Evolutionary conservation across 2,329 filamentous ascomycete genomes (phyloP).

Genomic region (Xylariaceae sp.): DNA sequence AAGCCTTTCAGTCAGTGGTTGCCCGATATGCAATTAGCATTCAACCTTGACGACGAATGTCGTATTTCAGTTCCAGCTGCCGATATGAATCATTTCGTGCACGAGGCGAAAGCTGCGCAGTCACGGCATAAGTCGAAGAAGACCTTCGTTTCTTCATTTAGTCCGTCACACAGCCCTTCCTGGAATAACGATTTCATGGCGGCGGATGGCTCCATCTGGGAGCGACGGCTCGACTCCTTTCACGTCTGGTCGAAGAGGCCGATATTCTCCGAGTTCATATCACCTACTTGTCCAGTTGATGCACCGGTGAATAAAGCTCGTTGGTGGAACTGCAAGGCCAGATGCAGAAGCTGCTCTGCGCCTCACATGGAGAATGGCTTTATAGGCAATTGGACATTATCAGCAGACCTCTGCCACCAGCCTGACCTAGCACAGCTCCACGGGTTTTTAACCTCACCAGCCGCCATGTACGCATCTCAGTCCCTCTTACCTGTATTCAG

Average conservation of each 20-base stretch:
- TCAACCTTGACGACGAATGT: slow-evolving; percentile 47
- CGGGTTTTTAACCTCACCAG: slow-evolving; percentile 46
- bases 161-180: slow-evolving; percentile 19
- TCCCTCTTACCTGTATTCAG: slow-evolving; percentile 51
- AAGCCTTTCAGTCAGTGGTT: slow-evolving; percentile 39
- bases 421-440: slow-evolving; percentile 44
- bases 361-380: slow-evolving; percentile 38
- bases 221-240: slow-evolving; percentile 25
- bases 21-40: slow-evolving; percentile 48
- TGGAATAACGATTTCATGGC: slow-evolving; percentile 24
- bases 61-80: slow-evolving; percentile 42
- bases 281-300: slow-evolving; percentile 40
- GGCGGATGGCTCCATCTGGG: slow-evolving; percentile 24
- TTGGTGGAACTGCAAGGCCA: slow-evolving; percentile 37
- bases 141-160: slow-evolving; percentile 20
- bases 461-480: slow-evolving; percentile 38
- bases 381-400: slow-evolving; percentile 38
- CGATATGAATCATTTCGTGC: slow-evolving; percentile 35
- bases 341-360: slow-evolving; percentile 31
- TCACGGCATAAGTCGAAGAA: slow-evolving; percentile 26
- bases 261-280: slow-evolving; percentile 35
- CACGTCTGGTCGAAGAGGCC: slow-evolving; percentile 24
- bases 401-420: slow-evolving; percentile 46
- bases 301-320: slow-evolving; percentile 38
- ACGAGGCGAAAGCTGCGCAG: slow-evolving; percentile 21